Base-by-base conservation (phyloP, 140 eudicot species). In the Stevia rebaudiana region DNA sequence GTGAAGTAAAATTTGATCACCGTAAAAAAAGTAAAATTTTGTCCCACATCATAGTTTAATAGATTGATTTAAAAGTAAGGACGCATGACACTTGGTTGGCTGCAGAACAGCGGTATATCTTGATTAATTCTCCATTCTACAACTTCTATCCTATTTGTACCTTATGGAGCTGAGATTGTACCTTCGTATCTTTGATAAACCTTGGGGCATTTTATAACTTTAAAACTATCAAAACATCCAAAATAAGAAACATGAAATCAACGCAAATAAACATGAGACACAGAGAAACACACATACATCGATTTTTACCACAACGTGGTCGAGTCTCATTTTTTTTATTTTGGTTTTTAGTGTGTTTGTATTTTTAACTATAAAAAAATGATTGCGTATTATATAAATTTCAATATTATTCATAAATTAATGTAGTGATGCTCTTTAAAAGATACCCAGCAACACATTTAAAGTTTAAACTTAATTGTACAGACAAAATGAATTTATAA, bases 1-100 rank as follows among this genome's bases (percentile, higher is more conserved):
- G 33, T 4, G 3, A 28, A 28, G 33, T 28, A 28, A 28, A 28
- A 28, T 28, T 28, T 28, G 33, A 28, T 28, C 7, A 35, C 9
- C 9, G 25, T 12, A 11, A 9, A 6, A 0, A 1, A 16, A 47
- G 51, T 15, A 15, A 15, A 44, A 42, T 42, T 11, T 42, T 10
- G 24, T 11, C 23, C 4, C 39, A 24, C 11, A 54, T 25, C 40
- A 39, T 21, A 21, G 47, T 44, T 31, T 56, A 4, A 9, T 24
- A 57, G 19, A 10, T 57, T 1, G 5, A 18, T 11, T 7, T 22
- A 8, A 5, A 21, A 44, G 11, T 35, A 33, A 21, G 12, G 42
- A 58, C 31, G 35, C 3, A 12, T 60, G 68, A 56, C 72, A 72
- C 65, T 53, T 73, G 72, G 72, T 73, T 64, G 72, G 78, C 37